Conservation (phyloP, 805 yeast species). For the Yamadazyma kitorensis region DNA sequence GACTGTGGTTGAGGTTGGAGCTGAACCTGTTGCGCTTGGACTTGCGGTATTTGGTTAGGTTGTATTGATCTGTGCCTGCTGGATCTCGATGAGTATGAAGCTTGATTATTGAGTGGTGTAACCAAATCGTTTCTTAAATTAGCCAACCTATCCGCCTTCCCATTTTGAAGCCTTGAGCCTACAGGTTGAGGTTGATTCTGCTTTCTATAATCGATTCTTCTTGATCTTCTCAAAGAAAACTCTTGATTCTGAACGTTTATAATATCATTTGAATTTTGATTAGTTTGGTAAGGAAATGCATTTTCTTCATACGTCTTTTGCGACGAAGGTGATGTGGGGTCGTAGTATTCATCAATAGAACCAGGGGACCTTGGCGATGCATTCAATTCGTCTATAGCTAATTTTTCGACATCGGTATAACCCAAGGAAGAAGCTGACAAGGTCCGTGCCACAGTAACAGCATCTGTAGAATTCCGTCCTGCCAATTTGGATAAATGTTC, state of each 20-base stretch:
- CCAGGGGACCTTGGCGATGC: conserved; percentile 17
- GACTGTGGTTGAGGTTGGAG: background rate
- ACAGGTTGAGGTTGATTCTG: conserved; percentile 14
- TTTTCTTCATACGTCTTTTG: conserved; percentile 12
- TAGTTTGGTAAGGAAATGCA: conserved; percentile 11
- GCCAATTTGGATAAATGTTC: conserved; percentile 73
- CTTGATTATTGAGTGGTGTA: conserved; percentile 4
- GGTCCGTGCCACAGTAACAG: conserved; percentile 78
- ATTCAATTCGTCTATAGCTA: conserved; percentile 35
- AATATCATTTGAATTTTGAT: conserved; percentile 13
- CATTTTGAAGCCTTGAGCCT: conserved; percentile 24
- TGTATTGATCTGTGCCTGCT: background rate
- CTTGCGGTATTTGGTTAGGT: too few relatives aligned
- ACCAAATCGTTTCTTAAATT: conserved; percentile 15
- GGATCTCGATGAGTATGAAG: background rate
- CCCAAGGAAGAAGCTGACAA: conserved; percentile 69
- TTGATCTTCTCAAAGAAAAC: conserved; percentile 34
- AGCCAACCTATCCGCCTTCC: conserved; percentile 20
- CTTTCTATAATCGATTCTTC: conserved; percentile 40
- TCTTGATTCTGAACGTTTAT: conserved; percentile 11
- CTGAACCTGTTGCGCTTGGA: background rate
- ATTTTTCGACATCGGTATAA: conserved; percentile 48
- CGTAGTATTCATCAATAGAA: conserved; percentile 23
- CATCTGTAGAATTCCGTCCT: conserved; percentile 76
- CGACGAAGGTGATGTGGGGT: conserved; percentile 13